A percentile compares a stretch with the other conserved stretches of the same genome.
Conservation (phyloP, 176 grass and related monocot species). For the Zizania latifolia region DNA sequence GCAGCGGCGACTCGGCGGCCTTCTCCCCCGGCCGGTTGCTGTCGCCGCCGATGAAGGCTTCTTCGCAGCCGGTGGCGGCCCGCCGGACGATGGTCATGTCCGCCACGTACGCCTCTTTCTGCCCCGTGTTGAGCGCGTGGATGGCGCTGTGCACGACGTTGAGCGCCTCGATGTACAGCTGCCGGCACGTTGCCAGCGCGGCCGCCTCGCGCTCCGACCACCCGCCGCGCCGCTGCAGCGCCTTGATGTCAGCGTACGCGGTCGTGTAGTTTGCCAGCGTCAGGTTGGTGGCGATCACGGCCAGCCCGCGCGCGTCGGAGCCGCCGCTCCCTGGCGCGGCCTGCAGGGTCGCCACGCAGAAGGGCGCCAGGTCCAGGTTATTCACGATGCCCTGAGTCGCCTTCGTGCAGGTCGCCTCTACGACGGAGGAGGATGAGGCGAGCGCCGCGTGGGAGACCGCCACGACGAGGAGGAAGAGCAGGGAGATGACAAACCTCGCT, state of each 20-base stretch:
- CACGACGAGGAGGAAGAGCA: not conserved
- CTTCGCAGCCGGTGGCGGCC: conserved; percentile 29
- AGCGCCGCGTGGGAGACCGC: not conserved
- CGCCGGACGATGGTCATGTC: conserved; percentile 27
- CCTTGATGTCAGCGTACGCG: conserved; percentile 33
- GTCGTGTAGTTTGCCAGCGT: conserved; percentile 52
- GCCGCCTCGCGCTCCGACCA: not conserved
- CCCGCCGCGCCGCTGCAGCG: not conserved
- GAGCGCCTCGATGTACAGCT: conserved; percentile 36
- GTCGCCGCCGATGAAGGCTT: conserved; percentile 1
- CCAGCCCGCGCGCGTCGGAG: conserved; percentile 34
- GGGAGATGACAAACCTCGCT: not conserved
- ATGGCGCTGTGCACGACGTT: conserved; percentile 52
- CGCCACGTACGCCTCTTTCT: conserved; percentile 4
- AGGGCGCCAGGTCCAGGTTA: not conserved
- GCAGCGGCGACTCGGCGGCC: not conserved
- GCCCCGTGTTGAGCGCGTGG: conserved; percentile 15
- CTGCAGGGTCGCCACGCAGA: conserved; percentile 38
- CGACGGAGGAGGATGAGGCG: not conserved
- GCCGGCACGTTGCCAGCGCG: conserved; percentile 35
- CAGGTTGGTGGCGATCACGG: conserved; percentile 42
- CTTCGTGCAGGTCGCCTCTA: conserved; percentile 28
- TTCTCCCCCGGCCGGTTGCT: not conserved
- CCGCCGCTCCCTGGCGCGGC: conserved; percentile 24
- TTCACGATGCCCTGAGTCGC: conserved; percentile 7